phyloP scores from a whole-genome alignment of 2,329 filamentous ascomycete species.

The Thelonectria olida region DNA sequence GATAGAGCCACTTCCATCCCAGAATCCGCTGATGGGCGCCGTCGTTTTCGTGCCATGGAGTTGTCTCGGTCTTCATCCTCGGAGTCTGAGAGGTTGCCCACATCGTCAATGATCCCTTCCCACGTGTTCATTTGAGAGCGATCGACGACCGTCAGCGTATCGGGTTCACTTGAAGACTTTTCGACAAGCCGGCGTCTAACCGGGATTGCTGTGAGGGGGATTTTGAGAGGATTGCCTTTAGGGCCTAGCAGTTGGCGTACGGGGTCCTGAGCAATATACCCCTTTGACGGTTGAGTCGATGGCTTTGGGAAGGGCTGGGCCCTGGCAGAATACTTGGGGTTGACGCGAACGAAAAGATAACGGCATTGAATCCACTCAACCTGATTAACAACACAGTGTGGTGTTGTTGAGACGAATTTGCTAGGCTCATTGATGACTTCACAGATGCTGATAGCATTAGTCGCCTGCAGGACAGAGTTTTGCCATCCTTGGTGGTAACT shows the following conservation, averaged over 20 bases:
- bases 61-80: slow-evolving; percentile 25
- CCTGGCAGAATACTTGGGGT: slow-evolving; percentile 15
- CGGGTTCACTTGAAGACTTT: too few relatives aligned
- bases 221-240: slow-evolving; percentile 4
- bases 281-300: not conserved
- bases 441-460: slow-evolving; percentile 75
- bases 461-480: slow-evolving; percentile 70
- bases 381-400: slow-evolving; percentile 77
- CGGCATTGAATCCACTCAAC: slow-evolving; percentile 90
- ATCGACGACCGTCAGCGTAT: too few relatives aligned
- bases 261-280: slow-evolving; percentile 43
- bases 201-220: slow-evolving; percentile 43
- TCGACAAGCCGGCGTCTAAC: slow-evolving; percentile 30
- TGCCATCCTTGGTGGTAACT: slow-evolving; percentile 65
- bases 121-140: not conserved
- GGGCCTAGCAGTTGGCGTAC: slow-evolving; percentile 18
- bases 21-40: slow-evolving; percentile 32
- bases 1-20: slow-evolving; percentile 25
- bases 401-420: slow-evolving; percentile 63
- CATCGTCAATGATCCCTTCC: slow-evolving; percentile 22
- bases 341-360: slow-evolving; percentile 72
- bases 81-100: slow-evolving; percentile 33
- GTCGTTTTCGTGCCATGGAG: slow-evolving; percentile 29
- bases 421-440: slow-evolving; percentile 82
- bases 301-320: slow-evolving; percentile 23